A percentile compares a stretch with the other conserved stretches of the same genome.
Evolutionary conservation across 768 basidiomycete genomes (phyloP).

Genomic region (Psilocybe azurescens): DNA sequence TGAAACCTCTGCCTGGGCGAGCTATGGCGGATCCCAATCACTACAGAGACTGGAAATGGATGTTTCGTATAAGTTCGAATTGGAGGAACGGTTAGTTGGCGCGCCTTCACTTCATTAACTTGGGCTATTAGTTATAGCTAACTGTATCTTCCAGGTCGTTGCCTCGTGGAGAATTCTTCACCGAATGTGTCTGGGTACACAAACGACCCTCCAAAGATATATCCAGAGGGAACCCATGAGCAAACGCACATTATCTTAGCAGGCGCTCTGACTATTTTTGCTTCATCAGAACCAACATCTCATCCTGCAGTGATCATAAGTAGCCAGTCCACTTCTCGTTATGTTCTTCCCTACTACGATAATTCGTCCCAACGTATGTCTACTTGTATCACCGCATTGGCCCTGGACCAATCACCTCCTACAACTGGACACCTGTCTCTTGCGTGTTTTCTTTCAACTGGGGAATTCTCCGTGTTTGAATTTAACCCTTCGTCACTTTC

Average conservation of each 20-base stretch:
- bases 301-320: constrained; percentile 14
- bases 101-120: neutral
- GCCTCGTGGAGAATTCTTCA: constrained; percentile 46
- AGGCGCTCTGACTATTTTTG: constrained; percentile 62
- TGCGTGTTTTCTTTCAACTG: constrained; percentile 67
- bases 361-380: constrained; percentile 36
- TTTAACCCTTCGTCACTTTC: constrained; percentile 52
- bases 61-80: constrained; percentile 85
- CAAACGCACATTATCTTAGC: constrained; percentile 56
- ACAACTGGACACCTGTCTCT: constrained; percentile 48
- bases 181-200: constrained; percentile 10
- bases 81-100: constrained; percentile 71
- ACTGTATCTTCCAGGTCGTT: constrained; percentile 57
- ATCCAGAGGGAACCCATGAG: neutral
- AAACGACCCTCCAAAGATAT: neutral
- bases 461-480: constrained; percentile 67
- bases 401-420: constrained; percentile 78
- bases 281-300: constrained; percentile 49
- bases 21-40: constrained; percentile 42
- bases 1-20: constrained; percentile 63
- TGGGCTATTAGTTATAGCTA: constrained; percentile 17
- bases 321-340: neutral
- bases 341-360: constrained; percentile 40
- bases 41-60: constrained; percentile 79
- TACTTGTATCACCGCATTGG: constrained; percentile 62